Evolutionary conservation across 208 protist genomes (phyloP).

Genomic region (Angomonas ambiguus): DNA sequence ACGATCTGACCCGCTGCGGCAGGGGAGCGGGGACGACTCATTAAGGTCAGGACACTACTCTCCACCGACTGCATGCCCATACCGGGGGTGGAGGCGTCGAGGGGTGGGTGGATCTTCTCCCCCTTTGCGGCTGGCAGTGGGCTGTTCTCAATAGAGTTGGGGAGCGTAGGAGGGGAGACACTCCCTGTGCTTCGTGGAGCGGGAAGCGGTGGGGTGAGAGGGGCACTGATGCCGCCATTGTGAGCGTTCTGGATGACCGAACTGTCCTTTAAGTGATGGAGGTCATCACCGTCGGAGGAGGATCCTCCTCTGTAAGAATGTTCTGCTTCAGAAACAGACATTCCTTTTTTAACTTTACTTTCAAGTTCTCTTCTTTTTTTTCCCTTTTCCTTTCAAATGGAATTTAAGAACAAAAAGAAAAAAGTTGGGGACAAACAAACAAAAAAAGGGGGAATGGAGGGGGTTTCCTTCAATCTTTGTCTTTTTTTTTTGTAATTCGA

Average conservation of each 20-base stretch:
- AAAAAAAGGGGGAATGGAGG: background rate
- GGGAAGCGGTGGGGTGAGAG: too few relatives aligned
- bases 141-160: background rate
- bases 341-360: background rate
- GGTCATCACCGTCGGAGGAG: background rate
- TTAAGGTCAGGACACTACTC: background rate
- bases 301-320: background rate
- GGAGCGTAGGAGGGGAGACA: background rate
- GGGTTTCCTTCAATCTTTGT: background rate
- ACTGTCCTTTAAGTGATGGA: background rate
- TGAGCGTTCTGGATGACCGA: too few relatives aligned
- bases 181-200: too few relatives aligned
- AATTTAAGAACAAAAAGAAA: background rate
- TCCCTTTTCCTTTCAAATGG: background rate
- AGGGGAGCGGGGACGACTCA: background rate
- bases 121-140: background rate
- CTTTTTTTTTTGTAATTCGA: background rate
- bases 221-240: too few relatives aligned
- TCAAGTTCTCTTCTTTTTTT: background rate
- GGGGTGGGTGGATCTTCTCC: background rate
- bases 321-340: conserved; percentile 8
- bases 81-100: background rate
- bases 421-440: background rate
- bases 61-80: background rate
- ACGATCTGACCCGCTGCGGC: background rate